Base-by-base conservation (phyloP, 2,329 filamentous ascomycete species). In the Kalmusia sp. region DNA sequence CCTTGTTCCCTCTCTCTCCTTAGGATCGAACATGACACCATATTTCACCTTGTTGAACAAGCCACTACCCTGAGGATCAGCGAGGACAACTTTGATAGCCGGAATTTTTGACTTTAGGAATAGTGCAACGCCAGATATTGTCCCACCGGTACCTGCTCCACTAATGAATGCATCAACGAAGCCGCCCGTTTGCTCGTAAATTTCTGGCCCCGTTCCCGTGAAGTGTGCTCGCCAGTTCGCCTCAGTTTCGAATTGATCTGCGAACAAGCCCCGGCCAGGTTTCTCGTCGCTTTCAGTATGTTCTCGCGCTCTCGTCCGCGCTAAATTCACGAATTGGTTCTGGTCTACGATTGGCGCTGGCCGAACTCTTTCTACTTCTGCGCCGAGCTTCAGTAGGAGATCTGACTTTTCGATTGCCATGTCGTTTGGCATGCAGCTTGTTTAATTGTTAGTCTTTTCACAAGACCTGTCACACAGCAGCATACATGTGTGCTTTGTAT, bases 311-410 rank as follows among this genome's bases (percentile, higher is more conserved):
- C 92, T 86, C 19, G 84, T 82, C 22, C 91, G 85, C 6, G 95
- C 95, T 4, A 92, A 84, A 78, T 99, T 98, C 70, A 99, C 95
- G 71, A 96, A 99, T 76, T 99, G 96, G 49, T 87, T 86, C 14
- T 90, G 90, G 65, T 93, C 92, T n/a, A 96, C 90, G 60, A 99
- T 99, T 53, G 93, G 93, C 8, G 93, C 93, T 11, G 95, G 92
- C 5, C 88, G 84, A 2, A 99, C 93, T 49, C 92, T 86, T 79
- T 97, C 93, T 24, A 99, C 93, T n/a, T 86, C 85, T 35, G 95
- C 95, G 64, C 95, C 95, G 9, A 99, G 86, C 71, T 95, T 93
- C 61, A 89, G 84, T 38, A 99, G 86, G 34, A 99, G 84, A 65
- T 93, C 88, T 4, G 90, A 91, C 76, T 99, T 99, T 75, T 99